Conservation (phyloP, 164 flowering plant species). For the Annona squamosa region DNA sequence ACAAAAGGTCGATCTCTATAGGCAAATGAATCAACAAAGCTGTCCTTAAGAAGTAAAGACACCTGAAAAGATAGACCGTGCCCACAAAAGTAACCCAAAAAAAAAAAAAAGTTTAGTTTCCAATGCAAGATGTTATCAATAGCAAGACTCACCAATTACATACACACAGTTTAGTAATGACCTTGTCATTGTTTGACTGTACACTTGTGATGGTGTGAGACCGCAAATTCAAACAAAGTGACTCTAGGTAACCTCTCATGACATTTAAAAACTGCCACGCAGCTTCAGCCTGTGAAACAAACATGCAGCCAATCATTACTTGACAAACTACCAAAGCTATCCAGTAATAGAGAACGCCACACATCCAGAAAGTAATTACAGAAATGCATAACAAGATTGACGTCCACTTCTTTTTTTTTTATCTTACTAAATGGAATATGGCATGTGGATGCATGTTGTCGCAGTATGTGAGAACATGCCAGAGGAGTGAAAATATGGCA, state of each 20-base stretch:
- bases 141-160: background rate
- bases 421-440: too few species aligned
- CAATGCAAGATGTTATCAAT: background rate
- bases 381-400: background rate
- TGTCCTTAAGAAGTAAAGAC: conserved; percentile 87
- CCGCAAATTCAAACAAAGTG: conserved; percentile 72
- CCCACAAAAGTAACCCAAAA: background rate
- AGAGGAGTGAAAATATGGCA: too few species aligned
- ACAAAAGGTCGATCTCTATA: conserved; percentile 61
- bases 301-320: background rate
- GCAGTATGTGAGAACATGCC: too few species aligned
- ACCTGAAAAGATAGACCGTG: conserved; percentile 39
- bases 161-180: conserved; percentile 16
- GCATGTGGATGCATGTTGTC: too few species aligned
- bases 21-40: conserved; percentile 84
- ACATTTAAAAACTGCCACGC: conserved; percentile 59
- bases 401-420: too few species aligned
- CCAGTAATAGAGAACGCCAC: background rate
- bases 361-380: background rate
- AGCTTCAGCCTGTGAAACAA: conserved; percentile 58
- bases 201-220: conserved; percentile 83
- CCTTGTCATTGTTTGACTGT: conserved; percentile 83
- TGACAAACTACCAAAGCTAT: background rate
- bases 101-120: background rate
- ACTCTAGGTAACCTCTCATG: conserved; percentile 67